Percentiles rank a stretch among this genome's conserved stretches.
These are phyloP conservation scores for Pythium volutum DNA, from an alignment of 352 stramenopile species.

Conservation along the genomic window DNA sequence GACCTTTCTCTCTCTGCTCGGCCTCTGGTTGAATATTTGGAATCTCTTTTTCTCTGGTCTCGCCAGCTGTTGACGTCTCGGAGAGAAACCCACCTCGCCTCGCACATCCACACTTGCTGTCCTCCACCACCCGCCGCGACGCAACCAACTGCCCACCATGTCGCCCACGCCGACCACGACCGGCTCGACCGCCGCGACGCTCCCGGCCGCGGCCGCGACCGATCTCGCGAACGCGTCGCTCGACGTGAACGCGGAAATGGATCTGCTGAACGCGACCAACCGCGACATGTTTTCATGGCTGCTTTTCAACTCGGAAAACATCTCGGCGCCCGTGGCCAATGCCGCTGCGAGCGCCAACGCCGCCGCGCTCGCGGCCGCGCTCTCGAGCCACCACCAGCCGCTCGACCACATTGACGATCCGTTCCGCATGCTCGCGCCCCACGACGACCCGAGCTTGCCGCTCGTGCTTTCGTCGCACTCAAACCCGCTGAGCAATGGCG, in stretches of 20 bases:
- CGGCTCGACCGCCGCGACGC: conserved; percentile 13
- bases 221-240: conserved; percentile 22
- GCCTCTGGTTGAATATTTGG: conserved; percentile 18
- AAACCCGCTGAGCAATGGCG: neutral
- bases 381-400: conserved; percentile 29
- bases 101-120: neutral
- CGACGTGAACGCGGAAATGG: conserved; percentile 51
- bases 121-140: conserved; percentile 2
- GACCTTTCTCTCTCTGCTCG: too few species aligned
- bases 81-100: neutral
- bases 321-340: conserved; percentile 37
- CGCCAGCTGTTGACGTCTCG: conserved; percentile 1
- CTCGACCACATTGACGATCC: conserved; percentile 44
- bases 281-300: conserved; percentile 86
- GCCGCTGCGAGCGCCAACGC: conserved; percentile 7
- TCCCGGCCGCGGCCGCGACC: conserved; percentile 16
- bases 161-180: conserved; percentile 20
- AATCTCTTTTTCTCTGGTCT: neutral
- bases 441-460: conserved; percentile 39
- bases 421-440: conserved; percentile 55
- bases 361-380: conserved; percentile 10
- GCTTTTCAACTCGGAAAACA: conserved; percentile 85
- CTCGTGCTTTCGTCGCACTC: conserved; percentile 29
- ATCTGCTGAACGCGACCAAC: conserved; percentile 64
- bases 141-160: conserved; percentile 6